Conservation (phyloP, 306 rosid species). For the Oxytropis ochrocephala region DNA sequence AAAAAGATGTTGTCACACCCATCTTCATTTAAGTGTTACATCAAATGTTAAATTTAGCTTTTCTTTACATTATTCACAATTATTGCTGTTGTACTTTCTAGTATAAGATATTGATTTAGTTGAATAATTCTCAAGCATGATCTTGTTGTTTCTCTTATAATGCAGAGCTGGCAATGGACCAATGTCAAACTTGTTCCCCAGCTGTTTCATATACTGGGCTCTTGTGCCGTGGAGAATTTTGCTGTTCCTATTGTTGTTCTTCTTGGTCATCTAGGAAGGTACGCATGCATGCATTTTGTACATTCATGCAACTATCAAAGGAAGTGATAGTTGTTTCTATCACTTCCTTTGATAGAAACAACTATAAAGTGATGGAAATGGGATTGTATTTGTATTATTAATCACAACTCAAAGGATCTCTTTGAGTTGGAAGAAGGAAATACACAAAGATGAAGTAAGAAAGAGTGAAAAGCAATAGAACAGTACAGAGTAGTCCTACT, state of each 20-base stretch:
- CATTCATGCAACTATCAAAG: neutral
- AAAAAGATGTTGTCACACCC: neutral
- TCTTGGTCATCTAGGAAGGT: slow-evolving; percentile 88
- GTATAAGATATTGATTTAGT: neutral
- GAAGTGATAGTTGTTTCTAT: too few relatives aligned
- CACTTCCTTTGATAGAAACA: too few relatives aligned
- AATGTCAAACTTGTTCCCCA: slow-evolving; percentile 37
- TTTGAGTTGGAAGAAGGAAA: too few relatives aligned
- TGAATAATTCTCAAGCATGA: slow-evolving; percentile 10
- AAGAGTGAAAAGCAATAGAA: too few relatives aligned
- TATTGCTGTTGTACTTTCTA: neutral
- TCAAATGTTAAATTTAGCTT: neutral
- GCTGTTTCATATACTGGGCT: slow-evolving; percentile 47
- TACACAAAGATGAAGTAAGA: too few relatives aligned
- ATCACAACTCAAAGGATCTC: too few relatives aligned
- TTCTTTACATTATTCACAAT: neutral
- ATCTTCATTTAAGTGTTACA: neutral
- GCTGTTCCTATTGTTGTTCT: slow-evolving; percentile 49
- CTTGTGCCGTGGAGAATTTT: slow-evolving; percentile 36
- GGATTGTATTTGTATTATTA: too few relatives aligned
- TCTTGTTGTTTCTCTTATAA: slow-evolving; percentile 15
- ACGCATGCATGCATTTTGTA: slow-evolving; percentile 6
- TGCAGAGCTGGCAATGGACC: slow-evolving; percentile 82
- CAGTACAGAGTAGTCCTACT: too few relatives aligned
- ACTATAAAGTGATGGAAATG: too few relatives aligned